Evolutionary conservation across 2,329 filamentous ascomycete species (phyloP), one percentile per base, ranked within the genome.

Genomic region (Neopestalotiopsis sp.): DNA sequence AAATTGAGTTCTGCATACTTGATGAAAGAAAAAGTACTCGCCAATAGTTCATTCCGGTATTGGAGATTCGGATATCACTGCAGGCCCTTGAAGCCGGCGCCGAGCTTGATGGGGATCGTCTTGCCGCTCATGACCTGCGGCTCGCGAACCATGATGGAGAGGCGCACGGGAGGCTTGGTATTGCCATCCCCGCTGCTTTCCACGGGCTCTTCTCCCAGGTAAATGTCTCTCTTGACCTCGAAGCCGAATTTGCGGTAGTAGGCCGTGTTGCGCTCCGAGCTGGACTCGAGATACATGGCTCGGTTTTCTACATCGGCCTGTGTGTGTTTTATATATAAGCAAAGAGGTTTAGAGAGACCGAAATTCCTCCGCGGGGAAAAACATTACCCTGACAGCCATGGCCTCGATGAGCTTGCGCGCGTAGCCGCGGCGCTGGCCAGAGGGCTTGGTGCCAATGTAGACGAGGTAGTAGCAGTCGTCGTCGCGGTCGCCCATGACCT

Each of bases 71-170:
- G 4, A 9, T 10, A 67, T 67, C 63, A 68, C 70, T 67, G 70
- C 70, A 73, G 69, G 70, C 63, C 70, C 73, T 73, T 79, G 65
- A 77, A 72, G 67, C 75, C 74, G 62, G 77, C 72, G 67, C 75
- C 74, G 65, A 78, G 73, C 73, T 80, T 80, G 73, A 78, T 78
- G 72, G 79, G 79, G 73, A 79, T 77, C 59, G 76, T 76, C 70
- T 78, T 73, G 59, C 76, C 70, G 65, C 75, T 70, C 24, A 75
- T 71, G 72, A 78, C 79, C 74, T 81, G 82, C 65, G 92, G 92
- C 84, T 94, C 91, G 70, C 93, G 86, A 66, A 95, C 91, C 93
- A 97, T 97, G 81, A 94, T 92, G 76, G 92, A 91, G 79, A 95
- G 82, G 69, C 84, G 84, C 64, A 95, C 86, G 34, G 91, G 88